These are phyloP conservation scores for Pouteria glomerata DNA, from an alignment of 148 eudicot genomes.

Conservation along the genomic window DNA sequence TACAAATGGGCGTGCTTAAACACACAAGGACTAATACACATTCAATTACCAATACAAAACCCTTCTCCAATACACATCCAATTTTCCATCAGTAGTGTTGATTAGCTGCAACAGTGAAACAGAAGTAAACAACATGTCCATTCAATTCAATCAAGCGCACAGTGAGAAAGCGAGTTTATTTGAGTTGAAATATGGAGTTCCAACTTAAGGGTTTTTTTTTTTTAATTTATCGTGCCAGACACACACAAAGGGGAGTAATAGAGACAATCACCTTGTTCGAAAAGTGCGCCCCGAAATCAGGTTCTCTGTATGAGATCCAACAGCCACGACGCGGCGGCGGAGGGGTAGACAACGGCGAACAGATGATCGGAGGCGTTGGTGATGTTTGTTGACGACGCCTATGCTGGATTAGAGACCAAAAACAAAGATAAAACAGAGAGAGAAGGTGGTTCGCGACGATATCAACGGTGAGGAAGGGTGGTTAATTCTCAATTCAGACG, in stretches of 20 bases:
- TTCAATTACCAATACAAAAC: too few relatives aligned
- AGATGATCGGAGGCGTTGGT: not conserved
- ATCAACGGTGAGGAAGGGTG: not conserved
- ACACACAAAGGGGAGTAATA: not conserved
- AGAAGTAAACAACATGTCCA: not conserved
- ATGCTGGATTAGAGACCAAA: not conserved
- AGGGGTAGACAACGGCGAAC: not conserved
- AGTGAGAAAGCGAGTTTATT: not conserved
- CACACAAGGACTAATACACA: too few relatives aligned
- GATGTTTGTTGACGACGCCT: too few relatives aligned
- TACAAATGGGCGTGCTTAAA: too few relatives aligned
- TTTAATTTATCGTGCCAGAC: too few relatives aligned
- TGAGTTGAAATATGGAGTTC: not conserved
- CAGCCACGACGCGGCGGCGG: not conserved
- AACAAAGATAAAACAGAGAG: not conserved
- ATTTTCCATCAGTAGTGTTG: not conserved
- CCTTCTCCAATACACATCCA: too few relatives aligned
- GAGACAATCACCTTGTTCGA: not conserved
- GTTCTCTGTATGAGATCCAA: not conserved
- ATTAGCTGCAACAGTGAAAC: conserved; percentile 9
- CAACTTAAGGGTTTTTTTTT: not conserved
- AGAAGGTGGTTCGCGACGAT: not conserved
- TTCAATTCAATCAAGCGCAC: not conserved
- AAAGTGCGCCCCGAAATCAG: not conserved
- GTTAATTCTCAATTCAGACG: not conserved